These are phyloP conservation scores for Xylariaceae sp. DNA, from an alignment of 2,329 filamentous ascomycete species.

Conservation along the genomic window DNA sequence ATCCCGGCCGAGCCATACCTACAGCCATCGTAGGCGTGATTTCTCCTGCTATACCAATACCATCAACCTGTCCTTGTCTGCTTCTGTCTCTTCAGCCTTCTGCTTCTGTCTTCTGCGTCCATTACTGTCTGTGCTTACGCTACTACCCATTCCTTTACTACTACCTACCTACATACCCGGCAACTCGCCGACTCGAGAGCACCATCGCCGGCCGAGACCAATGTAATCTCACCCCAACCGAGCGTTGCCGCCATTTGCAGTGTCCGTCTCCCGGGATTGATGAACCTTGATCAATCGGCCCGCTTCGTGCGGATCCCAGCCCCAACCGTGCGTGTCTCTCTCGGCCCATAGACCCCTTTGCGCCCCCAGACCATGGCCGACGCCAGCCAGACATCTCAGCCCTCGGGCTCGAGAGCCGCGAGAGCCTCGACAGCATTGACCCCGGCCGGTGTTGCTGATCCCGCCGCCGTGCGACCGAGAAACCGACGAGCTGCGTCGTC, in stretches of 20 bases:
- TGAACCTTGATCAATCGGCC: slow-evolving; percentile 21
- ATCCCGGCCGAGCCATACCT: not conserved
- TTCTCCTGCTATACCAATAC: no score
- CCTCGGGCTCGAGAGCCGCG: slow-evolving; percentile 36
- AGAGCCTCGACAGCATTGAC: slow-evolving; percentile 44
- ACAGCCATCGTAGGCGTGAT: no score
- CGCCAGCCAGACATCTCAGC: slow-evolving; percentile 22
- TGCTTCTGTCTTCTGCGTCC: not conserved
- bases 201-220: slow-evolving; percentile 17
- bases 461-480: slow-evolving; percentile 43
- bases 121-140: not conserved
- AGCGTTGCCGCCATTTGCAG: slow-evolving; percentile 1
- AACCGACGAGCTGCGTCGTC: slow-evolving; percentile 41
- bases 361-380: slow-evolving; percentile 29
- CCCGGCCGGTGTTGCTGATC: slow-evolving; percentile 39
- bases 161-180: no score
- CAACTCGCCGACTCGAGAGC: no score
- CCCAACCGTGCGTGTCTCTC: slow-evolving; percentile 3
- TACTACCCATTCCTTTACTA: not conserved
- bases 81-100: slow-evolving; percentile 3
- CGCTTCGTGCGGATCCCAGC: slow-evolving; percentile 28
- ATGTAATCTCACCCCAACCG: slow-evolving; percentile 23
- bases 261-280: slow-evolving; percentile 19
- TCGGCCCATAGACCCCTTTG: slow-evolving; percentile 20
- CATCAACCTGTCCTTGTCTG: not conserved